Percentiles rank a stretch among this genome's conserved stretches.
These are phyloP conservation scores for Sporothrix pallida DNA, from an alignment of 2,329 filamentous ascomycete genomes.

Conservation along the genomic window DNA sequence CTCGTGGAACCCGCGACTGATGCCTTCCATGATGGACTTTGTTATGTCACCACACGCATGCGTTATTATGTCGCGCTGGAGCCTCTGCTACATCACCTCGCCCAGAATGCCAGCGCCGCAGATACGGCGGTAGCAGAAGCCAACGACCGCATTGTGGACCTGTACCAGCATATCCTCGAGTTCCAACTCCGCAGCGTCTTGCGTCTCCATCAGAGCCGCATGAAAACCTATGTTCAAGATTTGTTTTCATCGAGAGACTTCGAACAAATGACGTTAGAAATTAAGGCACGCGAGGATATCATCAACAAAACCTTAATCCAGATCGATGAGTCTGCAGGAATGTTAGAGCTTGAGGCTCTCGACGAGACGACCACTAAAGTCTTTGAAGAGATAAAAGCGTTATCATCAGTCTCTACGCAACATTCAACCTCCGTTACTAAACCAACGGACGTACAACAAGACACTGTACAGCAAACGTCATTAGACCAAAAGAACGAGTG, in stretches of 20 bases:
- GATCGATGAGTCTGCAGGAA: slow-evolving; percentile 24
- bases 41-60: slow-evolving; percentile 46
- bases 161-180: slow-evolving; percentile 44
- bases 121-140: slow-evolving; percentile 29
- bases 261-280: background rate
- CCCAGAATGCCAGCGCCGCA: slow-evolving; percentile 26
- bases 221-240: slow-evolving; percentile 34
- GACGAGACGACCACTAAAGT: slow-evolving; percentile 7
- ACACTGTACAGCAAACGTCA: background rate
- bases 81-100: slow-evolving; percentile 36
- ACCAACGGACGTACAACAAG: too few relatives aligned
- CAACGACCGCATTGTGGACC: background rate
- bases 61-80: slow-evolving; percentile 45
- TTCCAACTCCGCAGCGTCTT: slow-evolving; percentile 47
- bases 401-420: slow-evolving; percentile 30
- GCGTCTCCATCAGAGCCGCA: slow-evolving; percentile 42
- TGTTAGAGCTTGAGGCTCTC: slow-evolving; percentile 30
- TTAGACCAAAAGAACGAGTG: background rate
- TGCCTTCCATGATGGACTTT: slow-evolving; percentile 45
- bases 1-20: slow-evolving; percentile 43
- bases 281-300: background rate
- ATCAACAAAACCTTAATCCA: slow-evolving; percentile 24
- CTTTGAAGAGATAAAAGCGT: background rate
- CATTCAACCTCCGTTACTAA: too few relatives aligned
- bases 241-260: slow-evolving; percentile 31